Base-by-base conservation (phyloP, 2,329 filamentous ascomycete species). In the Aspergillus amoenus region DNA sequence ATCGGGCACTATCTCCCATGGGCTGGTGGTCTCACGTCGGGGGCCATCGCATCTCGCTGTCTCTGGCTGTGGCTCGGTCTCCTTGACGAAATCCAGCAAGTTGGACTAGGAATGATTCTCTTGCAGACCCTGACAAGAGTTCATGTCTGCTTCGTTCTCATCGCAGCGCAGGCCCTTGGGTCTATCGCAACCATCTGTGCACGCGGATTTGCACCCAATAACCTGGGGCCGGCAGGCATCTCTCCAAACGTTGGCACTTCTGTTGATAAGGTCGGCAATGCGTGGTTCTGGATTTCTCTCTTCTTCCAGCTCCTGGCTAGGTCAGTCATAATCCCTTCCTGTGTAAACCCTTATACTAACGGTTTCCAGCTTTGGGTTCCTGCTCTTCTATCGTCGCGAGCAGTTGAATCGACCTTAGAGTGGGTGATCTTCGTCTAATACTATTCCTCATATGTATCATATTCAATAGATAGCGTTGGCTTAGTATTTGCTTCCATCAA, bases 41-140 rank as follows among this genome's bases (percentile, higher is more conserved):
- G 82, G 4, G 83, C 86, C 0, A 68, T 88, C 0, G 70, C 84
- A 9, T 82, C 83, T 2, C 78, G 86, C 39, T 74, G 77, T 55
- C 71, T 88, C 4, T 88, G 86, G 86, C 77, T 88, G 9, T 89
- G 86, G 85, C 80, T 89, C 0, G 86, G 86, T 40, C 79, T 88
- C 4, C 76, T 88, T 7, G 86, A 89, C 64, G 79, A 83, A 11
- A 73, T 88, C 5, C 86, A 89, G 68, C 84, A 85, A 40, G 81
- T 88, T 2, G 86, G 86, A 2, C 82, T 88, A 53, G 86, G 86
- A 52, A 88, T 88, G 85, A 84, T 88, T 51, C 75, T 89, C 4
- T 71, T 88, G 42, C 84, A 87, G 67, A 88, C 85, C 0, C 71
- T 87, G 61, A 88, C 86, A 1, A 76, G 86, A 18, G 79, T 87